Base-by-base conservation (phyloP, 2,329 filamentous ascomycete species). In the Talaromyces sp. region DNA sequence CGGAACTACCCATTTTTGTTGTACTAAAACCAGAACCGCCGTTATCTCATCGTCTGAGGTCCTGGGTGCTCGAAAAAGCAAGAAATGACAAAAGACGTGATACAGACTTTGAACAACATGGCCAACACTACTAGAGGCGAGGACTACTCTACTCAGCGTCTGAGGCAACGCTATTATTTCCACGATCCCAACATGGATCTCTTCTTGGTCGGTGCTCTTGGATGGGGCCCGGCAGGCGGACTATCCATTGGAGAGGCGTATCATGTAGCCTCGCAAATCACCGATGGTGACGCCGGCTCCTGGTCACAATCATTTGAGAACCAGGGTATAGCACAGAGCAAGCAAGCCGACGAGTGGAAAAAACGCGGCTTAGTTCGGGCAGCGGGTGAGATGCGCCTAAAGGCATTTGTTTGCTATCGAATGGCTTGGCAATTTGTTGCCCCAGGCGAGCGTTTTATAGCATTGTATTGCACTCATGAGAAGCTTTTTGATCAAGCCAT, bases 221-320 rank as follows among this genome's bases (percentile, higher is more conserved):
- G 43, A 47, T 47, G 19, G 43, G 43, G 43, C 10, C 43, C 43
- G 16, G 43, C 43, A 24, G 43, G 43, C n/a, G 43, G 43, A 33
- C 35, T 54, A 33, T 54, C 50, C 11, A 33, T 54, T n/a, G 50
- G 50, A 54, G 50, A 54, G 24, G 50, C 50, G 14, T 54, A 16
- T 10, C n/a, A 54, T 54, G 50, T 54, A 54, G 50, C 50, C 50
- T 54, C 50, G 10, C 50, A 33, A 54, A 54, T 54, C 50, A 35
- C 50, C 24, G 50, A 54, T 9, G 50, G 50, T 19, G 50, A 54
- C 50, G 50, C 50, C 50, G 50, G 33, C 27, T 54, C 50, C 27
- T 54, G 50, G 50, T 54, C 50, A 33, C 24, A n/a, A 33, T 13
- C 50, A 13, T 47, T 47, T 47, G 43, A 47, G 22, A 24, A 2